Conservation (phyloP, 2,329 filamentous ascomycete species). For the Magnaporthiopsis rhizophila region DNA sequence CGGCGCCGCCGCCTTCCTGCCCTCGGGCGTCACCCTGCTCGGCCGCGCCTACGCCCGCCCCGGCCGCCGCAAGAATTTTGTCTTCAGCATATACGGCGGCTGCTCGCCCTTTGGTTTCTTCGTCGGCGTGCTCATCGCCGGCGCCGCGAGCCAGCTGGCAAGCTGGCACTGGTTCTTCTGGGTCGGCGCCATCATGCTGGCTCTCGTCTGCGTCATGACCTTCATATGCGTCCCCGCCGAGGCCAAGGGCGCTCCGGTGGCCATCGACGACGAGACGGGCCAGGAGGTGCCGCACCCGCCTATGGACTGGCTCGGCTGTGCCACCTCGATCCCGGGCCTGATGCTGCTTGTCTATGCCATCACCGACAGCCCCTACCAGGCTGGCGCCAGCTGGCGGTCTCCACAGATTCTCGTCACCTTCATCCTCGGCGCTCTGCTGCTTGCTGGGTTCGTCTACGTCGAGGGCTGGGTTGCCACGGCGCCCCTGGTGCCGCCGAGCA, state of each 20-base stretch:
- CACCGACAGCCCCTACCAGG: constrained; percentile 56
- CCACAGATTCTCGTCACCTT: constrained; percentile 58
- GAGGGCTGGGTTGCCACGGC: constrained; percentile 60
- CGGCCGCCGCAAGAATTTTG: constrained; percentile 52
- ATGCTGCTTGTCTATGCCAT: constrained; percentile 60
- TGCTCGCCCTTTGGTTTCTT: constrained; percentile 38
- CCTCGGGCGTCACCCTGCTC: constrained; percentile 50
- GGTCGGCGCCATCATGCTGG: constrained; percentile 41
- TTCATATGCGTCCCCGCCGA: constrained; percentile 10
- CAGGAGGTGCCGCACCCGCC: constrained; percentile 20
- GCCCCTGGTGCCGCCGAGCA: constrained; percentile 58
- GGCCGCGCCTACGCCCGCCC: constrained; percentile 48
- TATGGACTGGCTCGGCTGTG: constrained; percentile 56
- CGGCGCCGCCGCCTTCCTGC: constrained; percentile 50
- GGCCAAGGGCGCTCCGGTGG: constrained; percentile 8
- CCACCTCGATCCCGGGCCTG: constrained; percentile 47
- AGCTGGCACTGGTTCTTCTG: constrained; percentile 55
- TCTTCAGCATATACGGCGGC: constrained; percentile 40
- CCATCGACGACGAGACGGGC: constrained; percentile 18
- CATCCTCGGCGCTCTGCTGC: constrained; percentile 47
- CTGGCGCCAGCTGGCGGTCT: constrained; percentile 52
- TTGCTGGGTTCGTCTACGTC: constrained; percentile 56
- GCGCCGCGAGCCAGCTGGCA: constrained; percentile 43
- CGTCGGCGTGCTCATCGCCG: constrained; percentile 50
- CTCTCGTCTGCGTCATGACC: constrained; percentile 28